phyloP scores from a whole-genome alignment of 352 stramenopile species.

The Elongisporangium anandrum region DNA sequence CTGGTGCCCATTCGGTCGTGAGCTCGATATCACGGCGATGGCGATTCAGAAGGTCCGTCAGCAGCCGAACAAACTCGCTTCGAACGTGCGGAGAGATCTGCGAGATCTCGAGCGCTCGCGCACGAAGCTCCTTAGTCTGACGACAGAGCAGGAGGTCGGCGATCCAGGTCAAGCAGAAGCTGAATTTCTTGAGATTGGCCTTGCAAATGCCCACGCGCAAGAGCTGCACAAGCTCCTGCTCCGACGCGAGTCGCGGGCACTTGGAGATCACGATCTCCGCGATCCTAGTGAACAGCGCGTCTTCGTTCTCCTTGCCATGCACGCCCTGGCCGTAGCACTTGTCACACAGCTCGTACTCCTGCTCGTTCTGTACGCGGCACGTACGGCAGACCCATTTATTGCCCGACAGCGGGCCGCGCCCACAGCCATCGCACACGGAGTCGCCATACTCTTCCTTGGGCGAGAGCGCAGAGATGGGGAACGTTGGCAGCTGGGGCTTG shows the following conservation, averaged over 20 bases:
- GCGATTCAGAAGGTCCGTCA: conserved; percentile 50
- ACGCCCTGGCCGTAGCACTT: conserved; percentile 74
- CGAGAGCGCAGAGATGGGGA: conserved; percentile 4
- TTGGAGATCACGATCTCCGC: conserved; percentile 62
- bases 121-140: conserved; percentile 56
- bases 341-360: conserved; percentile 62
- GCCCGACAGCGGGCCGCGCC: conserved; percentile 38
- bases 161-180: conserved; percentile 80
- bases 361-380: conserved; percentile 37
- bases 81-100: conserved; percentile 63
- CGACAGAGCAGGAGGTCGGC: conserved; percentile 62
- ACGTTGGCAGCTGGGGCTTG: conserved; percentile 40
- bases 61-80: conserved; percentile 57
- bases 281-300: conserved; percentile 57
- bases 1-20: conserved; percentile 63
- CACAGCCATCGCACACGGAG: conserved; percentile 62
- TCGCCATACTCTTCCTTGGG: conserved; percentile 35
- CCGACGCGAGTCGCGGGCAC: conserved; percentile 37
- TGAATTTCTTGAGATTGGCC: conserved; percentile 78
- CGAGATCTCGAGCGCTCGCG: conserved; percentile 64
- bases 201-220: conserved; percentile 76
- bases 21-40: conserved; percentile 67
- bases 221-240: conserved; percentile 54
- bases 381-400: conserved; percentile 69
- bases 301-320: conserved; percentile 64